Conservation (phyloP, 2,329 filamentous ascomycete species). For the Alternaria metachromatica region DNA sequence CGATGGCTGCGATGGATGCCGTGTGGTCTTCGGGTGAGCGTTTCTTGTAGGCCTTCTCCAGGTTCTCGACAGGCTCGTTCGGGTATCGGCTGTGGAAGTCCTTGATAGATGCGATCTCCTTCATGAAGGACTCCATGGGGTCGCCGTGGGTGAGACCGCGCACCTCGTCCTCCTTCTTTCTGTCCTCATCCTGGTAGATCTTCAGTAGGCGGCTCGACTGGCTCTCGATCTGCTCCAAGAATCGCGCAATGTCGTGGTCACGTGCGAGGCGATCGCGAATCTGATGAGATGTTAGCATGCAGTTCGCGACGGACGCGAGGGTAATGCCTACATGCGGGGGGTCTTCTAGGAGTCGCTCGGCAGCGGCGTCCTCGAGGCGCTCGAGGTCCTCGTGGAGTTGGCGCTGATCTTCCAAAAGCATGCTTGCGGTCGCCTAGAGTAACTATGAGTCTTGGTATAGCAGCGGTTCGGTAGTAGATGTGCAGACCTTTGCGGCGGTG, state of each 20-base stretch:
- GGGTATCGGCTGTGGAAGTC: constrained; percentile 90
- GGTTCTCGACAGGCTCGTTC: constrained; percentile 92
- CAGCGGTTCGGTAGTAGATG: constrained; percentile 12
- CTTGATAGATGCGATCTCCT: constrained; percentile 79
- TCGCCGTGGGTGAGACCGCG: constrained; percentile 85
- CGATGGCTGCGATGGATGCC: constrained; percentile 72
- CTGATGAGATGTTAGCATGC: constrained; percentile 53
- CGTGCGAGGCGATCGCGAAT: constrained; percentile 87
- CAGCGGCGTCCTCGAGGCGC: constrained; percentile 90
- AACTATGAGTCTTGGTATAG: constrained; percentile 23
- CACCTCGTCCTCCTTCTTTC: constrained; percentile 76
- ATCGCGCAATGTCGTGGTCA: constrained; percentile 89
- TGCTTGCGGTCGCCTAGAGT: constrained; percentile 43
- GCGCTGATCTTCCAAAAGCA: constrained; percentile 93
- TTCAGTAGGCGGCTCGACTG: constrained; percentile 82
- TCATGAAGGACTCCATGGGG: constrained; percentile 89
- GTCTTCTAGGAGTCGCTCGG: constrained; percentile 86
- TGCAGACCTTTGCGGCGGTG: constrained; percentile 34
- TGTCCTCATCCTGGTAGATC: constrained; percentile 82
- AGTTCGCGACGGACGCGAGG: not conserved
- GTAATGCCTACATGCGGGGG: constrained; percentile 74
- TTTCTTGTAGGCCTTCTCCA: constrained; percentile 88
- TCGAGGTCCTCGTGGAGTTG: constrained; percentile 96
- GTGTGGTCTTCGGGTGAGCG: constrained; percentile 67
- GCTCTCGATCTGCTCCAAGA: constrained; percentile 84